Evolutionary conservation across 495 filamentous ascomycete species (phyloP), one percentile per base, ranked within the genome.

Genomic region (Xylaria nigripes): DNA sequence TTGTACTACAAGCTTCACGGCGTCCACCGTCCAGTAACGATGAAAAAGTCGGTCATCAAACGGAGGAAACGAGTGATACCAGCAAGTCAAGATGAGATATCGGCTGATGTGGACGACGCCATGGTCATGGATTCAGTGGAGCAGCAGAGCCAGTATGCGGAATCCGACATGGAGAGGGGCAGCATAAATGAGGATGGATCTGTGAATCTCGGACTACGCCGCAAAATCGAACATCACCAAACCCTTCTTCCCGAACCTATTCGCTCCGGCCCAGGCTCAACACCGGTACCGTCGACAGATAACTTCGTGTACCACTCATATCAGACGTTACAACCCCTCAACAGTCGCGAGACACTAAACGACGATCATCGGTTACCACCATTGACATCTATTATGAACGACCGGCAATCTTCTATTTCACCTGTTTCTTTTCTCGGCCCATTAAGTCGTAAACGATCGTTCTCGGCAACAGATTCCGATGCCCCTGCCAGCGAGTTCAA

Each of bases 1-100:
- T 73, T 97, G n/a, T 97, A 97, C 65, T 89, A 95, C 70, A 98
- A 97, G 68, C 82, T 98, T 1, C 93, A 98, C 64, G 90, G 91
- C 50, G 83, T 87, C 46, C 92, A 95, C 70, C 81, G 93, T 27
- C 93, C 93, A 6, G 86, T 90, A 12, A 86, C 86, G 0, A 97
- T 98, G 94, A 98, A 98, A 70, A 97, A 96, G 70, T 85, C 86
- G 0, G 83, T 93, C 48, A 98, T 98, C 68, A 97, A 97, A 70
- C 82, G 93, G 40, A 84, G 93, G 54, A 98, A 97, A 73, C 86
- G 93, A 18, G 90, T 98, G 15, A 89, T 98, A 40, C 92, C 93
- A 18, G 90, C 87, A 16, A 69, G 79, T 42, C 79, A 85, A 56
- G 84, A 81, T 27, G 64, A 62, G 32, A 58, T 48, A n/a, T 58